phyloP scores from a whole-genome alignment of 148 eudicot species.

The Rhododendron molle region DNA sequence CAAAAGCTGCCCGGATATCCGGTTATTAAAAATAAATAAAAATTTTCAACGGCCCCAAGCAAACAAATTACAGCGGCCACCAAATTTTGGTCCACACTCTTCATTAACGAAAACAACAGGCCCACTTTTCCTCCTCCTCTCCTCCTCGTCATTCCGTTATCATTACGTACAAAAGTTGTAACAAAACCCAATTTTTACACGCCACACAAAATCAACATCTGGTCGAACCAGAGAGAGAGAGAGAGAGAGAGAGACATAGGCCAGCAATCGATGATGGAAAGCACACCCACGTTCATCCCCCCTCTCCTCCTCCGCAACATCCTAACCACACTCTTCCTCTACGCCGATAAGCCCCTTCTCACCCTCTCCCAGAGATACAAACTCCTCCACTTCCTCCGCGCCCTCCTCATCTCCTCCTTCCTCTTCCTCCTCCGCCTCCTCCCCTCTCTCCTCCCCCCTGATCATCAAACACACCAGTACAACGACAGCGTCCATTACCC shows the following conservation, averaged over 20 bases:
- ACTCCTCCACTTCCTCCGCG: constrained; percentile 40
- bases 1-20: accelerated
- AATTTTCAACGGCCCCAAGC: not conserved
- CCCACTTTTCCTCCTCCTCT: not conserved
- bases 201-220: not conserved
- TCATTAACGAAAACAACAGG: not conserved
- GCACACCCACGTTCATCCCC: constrained; percentile 23
- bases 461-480: not conserved
- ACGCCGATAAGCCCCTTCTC: constrained; percentile 32
- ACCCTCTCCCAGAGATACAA: constrained; percentile 20
- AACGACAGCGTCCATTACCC: not conserved
- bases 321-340: constrained; percentile 27
- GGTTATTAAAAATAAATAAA: too few species aligned
- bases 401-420: constrained; percentile 25
- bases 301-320: constrained; percentile 38
- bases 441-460: constrained; percentile 12
- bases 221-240: not conserved
- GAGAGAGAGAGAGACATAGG: not conserved
- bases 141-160: not conserved
- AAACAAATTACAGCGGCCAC: not conserved
- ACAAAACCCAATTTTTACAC: not conserved
- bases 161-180: not conserved
- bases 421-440: constrained; percentile 34
- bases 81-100: too few species aligned
- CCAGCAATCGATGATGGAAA: constrained; percentile 19